phyloP scores from a whole-genome alignment of 2,329 filamentous ascomycete species.

The Pyrenophora graminea region DNA sequence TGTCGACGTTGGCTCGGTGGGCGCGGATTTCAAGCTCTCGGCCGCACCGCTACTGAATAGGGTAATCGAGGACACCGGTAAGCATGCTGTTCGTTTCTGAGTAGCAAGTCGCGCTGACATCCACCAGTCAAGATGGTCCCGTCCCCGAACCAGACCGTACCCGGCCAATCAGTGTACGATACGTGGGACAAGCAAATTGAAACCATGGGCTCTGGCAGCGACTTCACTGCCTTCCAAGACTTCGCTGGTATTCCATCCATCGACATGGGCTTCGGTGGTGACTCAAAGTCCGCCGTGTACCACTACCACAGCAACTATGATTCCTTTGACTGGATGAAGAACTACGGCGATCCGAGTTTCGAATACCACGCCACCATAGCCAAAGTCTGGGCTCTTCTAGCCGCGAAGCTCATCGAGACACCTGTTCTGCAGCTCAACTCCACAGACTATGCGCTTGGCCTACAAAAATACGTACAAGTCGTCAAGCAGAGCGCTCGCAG shows the following conservation, averaged over 20 bases:
- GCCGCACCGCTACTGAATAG: conserved; percentile 78
- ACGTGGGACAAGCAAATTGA: conserved; percentile 60
- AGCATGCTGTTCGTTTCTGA: conserved; percentile 4
- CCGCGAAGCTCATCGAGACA: conserved; percentile 53
- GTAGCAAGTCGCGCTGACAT: conserved; percentile 14
- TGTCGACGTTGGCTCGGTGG: conserved; percentile 74
- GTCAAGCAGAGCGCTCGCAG: conserved; percentile 44
- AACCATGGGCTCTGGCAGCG: conserved; percentile 59
- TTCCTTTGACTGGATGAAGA: conserved; percentile 81
- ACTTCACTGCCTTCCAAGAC: conserved; percentile 60
- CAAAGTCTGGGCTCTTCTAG: conserved; percentile 52
- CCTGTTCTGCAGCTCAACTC: conserved; percentile 55
- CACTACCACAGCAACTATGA: conserved; percentile 88
- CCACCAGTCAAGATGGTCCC: conserved; percentile 34
- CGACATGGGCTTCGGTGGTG: conserved; percentile 52
- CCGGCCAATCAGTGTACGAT: conserved; percentile 72
- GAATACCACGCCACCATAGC: conserved; percentile 60
- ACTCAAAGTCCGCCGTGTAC: conserved; percentile 58
- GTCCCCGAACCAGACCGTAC: conserved; percentile 70
- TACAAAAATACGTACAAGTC: conserved; percentile 49
- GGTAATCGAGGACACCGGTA: conserved; percentile 67
- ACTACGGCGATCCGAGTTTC: conserved; percentile 69
- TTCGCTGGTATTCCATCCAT: conserved; percentile 56
- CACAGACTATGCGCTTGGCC: conserved; percentile 51
- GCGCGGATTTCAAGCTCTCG: conserved; percentile 64